Percentiles rank a stretch among this genome's conserved stretches.
phyloP scores from a whole-genome alignment of 495 filamentous ascomycete species.

The Penicillium turbatum region DNA sequence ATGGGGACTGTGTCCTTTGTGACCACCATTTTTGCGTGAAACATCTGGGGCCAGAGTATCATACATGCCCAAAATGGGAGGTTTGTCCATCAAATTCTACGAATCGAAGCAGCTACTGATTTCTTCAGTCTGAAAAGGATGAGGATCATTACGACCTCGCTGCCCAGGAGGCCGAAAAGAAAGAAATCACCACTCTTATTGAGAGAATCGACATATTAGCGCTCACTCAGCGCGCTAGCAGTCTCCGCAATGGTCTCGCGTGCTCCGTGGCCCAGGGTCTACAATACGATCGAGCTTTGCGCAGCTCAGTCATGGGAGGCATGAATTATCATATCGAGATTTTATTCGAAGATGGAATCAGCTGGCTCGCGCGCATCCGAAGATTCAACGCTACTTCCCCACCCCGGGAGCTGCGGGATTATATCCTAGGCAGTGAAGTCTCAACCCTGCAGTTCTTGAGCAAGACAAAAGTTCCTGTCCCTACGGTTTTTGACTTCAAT shows the following conservation, averaged over 20 bases:
- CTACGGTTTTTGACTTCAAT: conserved; percentile 29
- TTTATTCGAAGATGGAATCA: conserved; percentile 25
- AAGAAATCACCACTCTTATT: conserved; percentile 27
- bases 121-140: conserved; percentile 18
- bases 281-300: conserved; percentile 24
- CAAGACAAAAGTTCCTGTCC: conserved; percentile 26
- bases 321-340: conserved; percentile 35
- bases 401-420: conserved; percentile 25
- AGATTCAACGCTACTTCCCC: conserved; percentile 29
- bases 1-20: conserved; percentile 34
- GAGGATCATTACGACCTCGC: conserved; percentile 23
- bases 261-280: conserved; percentile 23
- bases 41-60: conserved; percentile 24
- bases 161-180: conserved; percentile 20
- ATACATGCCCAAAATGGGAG: conserved; percentile 36
- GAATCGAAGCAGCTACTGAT: not conserved
- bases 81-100: conserved; percentile 15
- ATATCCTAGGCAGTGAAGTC: conserved; percentile 32
- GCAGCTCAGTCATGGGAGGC: conserved; percentile 33
- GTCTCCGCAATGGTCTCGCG: conserved; percentile 23
- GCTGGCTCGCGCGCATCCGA: conserved; percentile 27
- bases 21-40: conserved; percentile 30
- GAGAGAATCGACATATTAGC: conserved; percentile 28
- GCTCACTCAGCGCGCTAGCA: conserved; percentile 16
- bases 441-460: conserved; percentile 31